phyloP scores from a whole-genome alignment of 768 basidiomycete species.

The Macrolepiota fuliginosa region DNA sequence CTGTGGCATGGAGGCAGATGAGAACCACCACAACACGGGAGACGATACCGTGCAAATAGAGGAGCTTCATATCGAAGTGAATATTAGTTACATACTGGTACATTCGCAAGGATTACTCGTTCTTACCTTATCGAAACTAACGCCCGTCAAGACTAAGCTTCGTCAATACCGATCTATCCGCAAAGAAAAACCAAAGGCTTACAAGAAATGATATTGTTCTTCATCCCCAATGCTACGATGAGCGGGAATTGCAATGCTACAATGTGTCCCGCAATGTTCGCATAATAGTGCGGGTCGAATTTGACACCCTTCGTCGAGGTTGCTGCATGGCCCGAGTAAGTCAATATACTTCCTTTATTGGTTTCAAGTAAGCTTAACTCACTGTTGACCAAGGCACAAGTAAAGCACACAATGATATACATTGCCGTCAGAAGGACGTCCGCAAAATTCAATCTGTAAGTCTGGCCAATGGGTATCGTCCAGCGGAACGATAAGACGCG shows the following conservation, averaged over 20 bases:
- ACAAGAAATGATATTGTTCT: constrained; percentile 52
- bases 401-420: constrained; percentile 36
- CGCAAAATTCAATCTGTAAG: constrained; percentile 36
- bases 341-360: not conserved
- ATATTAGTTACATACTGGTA: not conserved
- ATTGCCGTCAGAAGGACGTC: constrained; percentile 35
- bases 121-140: constrained; percentile 42
- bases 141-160: constrained; percentile 46
- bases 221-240: constrained; percentile 55
- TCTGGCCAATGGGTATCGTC: constrained; percentile 31
- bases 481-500: constrained; percentile 35
- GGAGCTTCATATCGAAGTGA: constrained; percentile 29
- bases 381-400: constrained; percentile 40
- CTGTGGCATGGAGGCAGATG: constrained; percentile 46
- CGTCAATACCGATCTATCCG: not conserved
- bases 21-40: constrained; percentile 46
- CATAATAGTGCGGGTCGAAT: constrained; percentile 36
- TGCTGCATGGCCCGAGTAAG: constrained; percentile 19
- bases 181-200: constrained; percentile 3
- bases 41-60: constrained; percentile 44
- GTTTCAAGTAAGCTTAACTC: not conserved
- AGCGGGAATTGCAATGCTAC: constrained; percentile 51
- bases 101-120: not conserved
- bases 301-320: constrained; percentile 29
- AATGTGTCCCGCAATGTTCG: constrained; percentile 40